Percentiles rank a stretch among this genome's conserved stretches.
Evolutionary conservation across 2,329 filamentous ascomycete genomes (phyloP).

Genomic region (Basipetospora chlamydospora): DNA sequence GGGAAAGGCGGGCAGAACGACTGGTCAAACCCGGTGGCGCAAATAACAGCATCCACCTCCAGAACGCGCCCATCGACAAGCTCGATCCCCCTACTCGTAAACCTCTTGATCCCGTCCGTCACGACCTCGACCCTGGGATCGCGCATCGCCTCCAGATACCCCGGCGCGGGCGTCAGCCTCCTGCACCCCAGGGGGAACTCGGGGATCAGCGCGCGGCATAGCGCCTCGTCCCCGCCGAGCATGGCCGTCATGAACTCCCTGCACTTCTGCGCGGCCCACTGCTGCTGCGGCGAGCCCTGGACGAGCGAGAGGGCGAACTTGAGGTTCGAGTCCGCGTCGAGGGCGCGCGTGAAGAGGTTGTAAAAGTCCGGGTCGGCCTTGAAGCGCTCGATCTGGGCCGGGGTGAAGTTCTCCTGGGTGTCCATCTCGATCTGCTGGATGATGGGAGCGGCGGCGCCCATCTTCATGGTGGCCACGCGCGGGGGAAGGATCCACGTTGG

Average conservation of each 20-base stretch:
- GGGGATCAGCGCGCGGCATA: constrained; percentile 36
- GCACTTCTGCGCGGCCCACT: constrained; percentile 24
- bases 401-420: constrained; percentile 11
- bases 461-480: constrained; percentile 16
- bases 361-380: constrained; percentile 30
- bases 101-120: constrained; percentile 26
- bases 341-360: constrained; percentile 27
- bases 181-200: constrained; percentile 31
- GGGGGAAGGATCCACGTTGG: constrained; percentile 28
- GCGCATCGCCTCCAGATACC: constrained; percentile 31
- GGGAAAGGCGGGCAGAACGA: constrained; percentile 38
- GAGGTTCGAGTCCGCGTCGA: constrained; percentile 29
- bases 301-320: constrained; percentile 28
- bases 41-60: constrained; percentile 39
- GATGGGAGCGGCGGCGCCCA: constrained; percentile 18
- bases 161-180: constrained; percentile 33
- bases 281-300: constrained; percentile 24
- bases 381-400: constrained; percentile 29
- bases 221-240: constrained; percentile 31
- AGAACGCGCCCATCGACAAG: constrained; percentile 31
- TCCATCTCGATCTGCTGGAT: constrained; percentile 13
- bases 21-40: constrained; percentile 42
- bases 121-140: constrained; percentile 33
- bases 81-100: constrained; percentile 33
- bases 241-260: constrained; percentile 31